These are phyloP conservation scores for Xylariaceae sp. DNA, from an alignment of 2,329 filamentous ascomycete genomes.

Conservation along the genomic window DNA sequence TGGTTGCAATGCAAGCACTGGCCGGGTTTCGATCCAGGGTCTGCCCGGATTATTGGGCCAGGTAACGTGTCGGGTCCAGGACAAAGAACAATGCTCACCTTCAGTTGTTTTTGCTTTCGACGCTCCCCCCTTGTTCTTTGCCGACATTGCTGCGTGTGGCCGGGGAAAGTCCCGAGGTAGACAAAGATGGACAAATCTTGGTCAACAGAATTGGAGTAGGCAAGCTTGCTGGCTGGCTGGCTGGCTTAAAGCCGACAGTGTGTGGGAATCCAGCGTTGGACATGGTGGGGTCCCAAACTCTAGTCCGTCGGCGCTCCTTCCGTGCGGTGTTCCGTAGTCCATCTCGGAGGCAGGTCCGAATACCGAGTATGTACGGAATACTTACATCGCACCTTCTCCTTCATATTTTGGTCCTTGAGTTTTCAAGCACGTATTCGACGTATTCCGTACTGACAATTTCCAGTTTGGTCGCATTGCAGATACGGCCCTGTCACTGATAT, in stretches of 20 bases:
- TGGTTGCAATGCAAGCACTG: conserved; percentile 2
- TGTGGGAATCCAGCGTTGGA: background rate
- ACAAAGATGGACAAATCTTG: background rate
- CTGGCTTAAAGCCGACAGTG: background rate
- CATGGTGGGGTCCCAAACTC: too few species aligned
- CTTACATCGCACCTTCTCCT: too few species aligned
- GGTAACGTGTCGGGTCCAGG: background rate
- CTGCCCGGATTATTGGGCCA: conserved; percentile 9
- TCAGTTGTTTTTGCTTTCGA: conserved; percentile 28
- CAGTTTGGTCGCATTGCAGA: too few species aligned
- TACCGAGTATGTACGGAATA: too few species aligned
- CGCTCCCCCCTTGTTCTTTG: conserved; percentile 29
- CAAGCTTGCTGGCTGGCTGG: background rate
- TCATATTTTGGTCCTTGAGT: too few species aligned
- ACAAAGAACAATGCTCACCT: conserved; percentile 23
- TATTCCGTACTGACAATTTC: too few species aligned
- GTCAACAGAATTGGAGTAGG: background rate
- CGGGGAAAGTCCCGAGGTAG: conserved; percentile 2
- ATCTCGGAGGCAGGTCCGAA: too few species aligned
- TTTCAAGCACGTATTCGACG: too few species aligned
- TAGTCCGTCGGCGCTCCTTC: too few species aligned
- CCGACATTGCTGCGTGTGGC: conserved; percentile 28
- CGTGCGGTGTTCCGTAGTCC: too few species aligned
- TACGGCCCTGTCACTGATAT: too few species aligned
- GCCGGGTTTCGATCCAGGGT: background rate